Conservation (phyloP, 1,284 basidiomycete genomes). For the Ganoderma multipileum region DNA sequence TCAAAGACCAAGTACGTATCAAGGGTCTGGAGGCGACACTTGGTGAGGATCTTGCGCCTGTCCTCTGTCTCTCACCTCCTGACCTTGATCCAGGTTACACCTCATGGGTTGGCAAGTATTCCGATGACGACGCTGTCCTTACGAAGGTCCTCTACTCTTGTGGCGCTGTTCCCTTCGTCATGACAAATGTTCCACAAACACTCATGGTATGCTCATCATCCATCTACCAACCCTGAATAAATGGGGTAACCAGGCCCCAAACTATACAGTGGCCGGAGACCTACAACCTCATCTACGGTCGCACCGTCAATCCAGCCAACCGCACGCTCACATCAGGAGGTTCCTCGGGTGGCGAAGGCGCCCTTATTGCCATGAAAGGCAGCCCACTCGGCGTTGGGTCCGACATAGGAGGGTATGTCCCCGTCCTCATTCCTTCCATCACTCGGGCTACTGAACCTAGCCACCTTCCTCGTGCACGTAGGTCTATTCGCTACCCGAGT, state of each 20-base stretch:
- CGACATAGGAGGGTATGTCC: constrained; percentile 68
- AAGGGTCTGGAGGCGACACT: constrained; percentile 65
- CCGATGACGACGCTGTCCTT: constrained; percentile 31
- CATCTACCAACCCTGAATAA: not conserved
- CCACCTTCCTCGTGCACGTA: constrained; percentile 52
- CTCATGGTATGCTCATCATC: constrained; percentile 47
- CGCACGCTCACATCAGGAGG: constrained; percentile 57
- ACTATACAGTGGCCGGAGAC: constrained; percentile 46
- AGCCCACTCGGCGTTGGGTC: constrained; percentile 75
- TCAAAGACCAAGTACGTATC: constrained; percentile 68
- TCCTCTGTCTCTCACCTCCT: constrained; percentile 3
- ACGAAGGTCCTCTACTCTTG: constrained; percentile 29
- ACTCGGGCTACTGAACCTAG: constrained; percentile 41
- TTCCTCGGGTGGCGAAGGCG: constrained; percentile 64
- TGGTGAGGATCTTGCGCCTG: constrained; percentile 45
- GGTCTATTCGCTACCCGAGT: constrained; percentile 75
- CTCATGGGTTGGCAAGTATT: constrained; percentile 33
- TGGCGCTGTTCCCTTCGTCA: constrained; percentile 66
- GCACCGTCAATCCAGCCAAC: constrained; percentile 61
- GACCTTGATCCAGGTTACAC: constrained; percentile 32
- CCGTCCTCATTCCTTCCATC: constrained; percentile 41
- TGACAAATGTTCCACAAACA: constrained; percentile 84
- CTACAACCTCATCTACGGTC: constrained; percentile 52
- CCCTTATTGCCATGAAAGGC: constrained; percentile 64
- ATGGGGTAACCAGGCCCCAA: not conserved